Evolutionary conservation across 163 green algal species (phyloP).

Genomic region (Scenedesmus sp.): DNA sequence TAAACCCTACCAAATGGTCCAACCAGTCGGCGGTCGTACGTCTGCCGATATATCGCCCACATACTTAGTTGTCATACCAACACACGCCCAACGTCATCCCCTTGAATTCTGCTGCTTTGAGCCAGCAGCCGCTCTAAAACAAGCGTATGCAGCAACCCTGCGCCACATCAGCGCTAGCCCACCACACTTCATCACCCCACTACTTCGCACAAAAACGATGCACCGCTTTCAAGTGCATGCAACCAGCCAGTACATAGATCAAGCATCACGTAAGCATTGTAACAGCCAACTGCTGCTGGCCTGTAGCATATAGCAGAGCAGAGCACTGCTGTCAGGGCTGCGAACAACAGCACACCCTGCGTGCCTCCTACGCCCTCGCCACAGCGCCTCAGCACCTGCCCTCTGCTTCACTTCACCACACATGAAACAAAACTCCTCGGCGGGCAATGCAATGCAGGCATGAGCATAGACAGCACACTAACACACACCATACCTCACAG

Average conservation of each 20-base stretch:
- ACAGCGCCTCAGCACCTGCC: neutral
- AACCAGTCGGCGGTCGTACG: neutral
- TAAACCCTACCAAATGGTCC: neutral
- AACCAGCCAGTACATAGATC: neutral
- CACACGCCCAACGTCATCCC: no score
- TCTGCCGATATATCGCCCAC: neutral
- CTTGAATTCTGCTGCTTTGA: neutral
- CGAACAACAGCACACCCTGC: neutral
- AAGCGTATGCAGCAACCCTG: neutral
- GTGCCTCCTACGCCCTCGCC: neutral
- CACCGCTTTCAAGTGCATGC: neutral
- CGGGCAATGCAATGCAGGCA: neutral
- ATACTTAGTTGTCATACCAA: neutral
- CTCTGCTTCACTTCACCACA: neutral
- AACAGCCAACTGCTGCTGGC: neutral
- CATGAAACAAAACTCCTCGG: neutral
- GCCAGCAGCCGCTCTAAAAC: neutral
- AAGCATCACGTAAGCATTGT: neutral
- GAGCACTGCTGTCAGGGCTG: neutral
- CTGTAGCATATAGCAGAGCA: neutral
- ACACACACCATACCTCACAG: neutral
- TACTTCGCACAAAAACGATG: neutral
- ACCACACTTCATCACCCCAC: neutral
- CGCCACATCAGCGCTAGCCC: neutral
- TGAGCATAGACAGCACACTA: neutral